A percentile compares a stretch with the other conserved stretches of the same genome.
Evolutionary conservation across 495 filamentous ascomycete species (phyloP).

Genomic region (Penicillium silybi): DNA sequence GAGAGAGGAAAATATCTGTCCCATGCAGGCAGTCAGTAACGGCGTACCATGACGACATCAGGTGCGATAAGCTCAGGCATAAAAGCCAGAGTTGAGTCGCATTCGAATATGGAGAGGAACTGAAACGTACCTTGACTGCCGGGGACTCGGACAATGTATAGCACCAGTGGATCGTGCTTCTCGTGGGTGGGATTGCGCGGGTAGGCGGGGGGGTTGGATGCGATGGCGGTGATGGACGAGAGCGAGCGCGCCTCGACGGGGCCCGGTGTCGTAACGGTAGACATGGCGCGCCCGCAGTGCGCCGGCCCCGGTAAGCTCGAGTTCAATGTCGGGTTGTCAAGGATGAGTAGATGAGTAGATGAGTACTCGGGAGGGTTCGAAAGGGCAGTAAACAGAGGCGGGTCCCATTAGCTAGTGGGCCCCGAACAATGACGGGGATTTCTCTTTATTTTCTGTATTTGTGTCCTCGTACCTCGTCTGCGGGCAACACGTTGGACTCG

Average conservation of each 20-base stretch:
- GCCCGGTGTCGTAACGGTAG: conserved; percentile 25
- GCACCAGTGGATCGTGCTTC: conserved; percentile 60
- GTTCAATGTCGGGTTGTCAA: not conserved
- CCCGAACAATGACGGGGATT: not conserved
- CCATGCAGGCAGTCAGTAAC: conserved; percentile 8
- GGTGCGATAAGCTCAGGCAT: conserved; percentile 1
- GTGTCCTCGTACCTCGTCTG: no score
- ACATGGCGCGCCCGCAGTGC: conserved; percentile 26
- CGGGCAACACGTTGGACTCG: no score
- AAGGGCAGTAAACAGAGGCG: conserved; percentile 1
- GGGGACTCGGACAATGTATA: conserved; percentile 91
- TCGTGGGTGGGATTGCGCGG: conserved; percentile 67
- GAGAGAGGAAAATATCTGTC: conserved; percentile 88
- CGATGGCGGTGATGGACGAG: conserved; percentile 71
- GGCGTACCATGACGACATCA: conserved; percentile 10
- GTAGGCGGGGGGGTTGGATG: conserved; percentile 81
- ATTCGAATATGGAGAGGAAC: not conserved
- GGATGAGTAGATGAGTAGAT: not conserved
- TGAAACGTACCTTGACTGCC: conserved; percentile 73
- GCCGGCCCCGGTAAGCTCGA: conserved; percentile 11
- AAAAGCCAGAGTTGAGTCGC: not conserved
- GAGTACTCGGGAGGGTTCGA: not conserved
- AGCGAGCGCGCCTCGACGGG: conserved; percentile 78
- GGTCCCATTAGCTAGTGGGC: conserved; percentile 4
- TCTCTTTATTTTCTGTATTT: no score